Evolutionary conservation across 768 basidiomycete genomes (phyloP), one percentile per base, ranked within the genome.

Genomic region (Peribolospora kevripleyi): DNA sequence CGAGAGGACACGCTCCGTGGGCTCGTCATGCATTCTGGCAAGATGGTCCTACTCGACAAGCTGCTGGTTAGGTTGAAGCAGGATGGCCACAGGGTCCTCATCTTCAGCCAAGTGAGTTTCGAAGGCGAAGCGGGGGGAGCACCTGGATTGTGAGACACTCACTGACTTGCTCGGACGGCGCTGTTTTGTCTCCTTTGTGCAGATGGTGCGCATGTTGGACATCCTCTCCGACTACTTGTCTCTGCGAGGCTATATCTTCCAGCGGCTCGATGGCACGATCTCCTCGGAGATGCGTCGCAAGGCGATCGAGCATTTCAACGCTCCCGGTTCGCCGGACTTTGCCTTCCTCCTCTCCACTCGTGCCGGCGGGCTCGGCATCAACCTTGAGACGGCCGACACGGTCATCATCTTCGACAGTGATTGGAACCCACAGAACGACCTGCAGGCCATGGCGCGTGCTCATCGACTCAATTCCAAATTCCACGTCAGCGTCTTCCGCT

Each of bases 401-500:
- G 91, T 97, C 63, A 91, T 97, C 67, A 95, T 97, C 64, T 97
- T 95, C 65, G 91, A 98, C 74, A 82, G 84, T 68, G 70, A 85
- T 70, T 65, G 55, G 55, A 59, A 51, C 48, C 57, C 53, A 39
- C 47, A 56, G 37, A 97, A 97, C 68, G 93, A 97, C 65, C 69
- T 98, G 58, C 91, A 97, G 69, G 93, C 93, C 3, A 97, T 97
- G 93, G 93, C 93, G 55, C 81, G 93, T 58, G 93, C 93, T 0
- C 93, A 98, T 71, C 83, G 93, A 57, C 97, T 98, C 64, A 93
- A 93, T 3, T 93, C 97, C 68, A 95, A 97, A 71, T 84, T 82
- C 43, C 93, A 98, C 69, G 93, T 98, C 63, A 95, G 80, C 65
- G 93, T 98, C 50, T 97, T 97, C 68, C 82, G 91, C 38, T 88